Base-by-base conservation (phyloP, 495 filamentous ascomycete genomes). In the Rhypophila decipiens region DNA sequence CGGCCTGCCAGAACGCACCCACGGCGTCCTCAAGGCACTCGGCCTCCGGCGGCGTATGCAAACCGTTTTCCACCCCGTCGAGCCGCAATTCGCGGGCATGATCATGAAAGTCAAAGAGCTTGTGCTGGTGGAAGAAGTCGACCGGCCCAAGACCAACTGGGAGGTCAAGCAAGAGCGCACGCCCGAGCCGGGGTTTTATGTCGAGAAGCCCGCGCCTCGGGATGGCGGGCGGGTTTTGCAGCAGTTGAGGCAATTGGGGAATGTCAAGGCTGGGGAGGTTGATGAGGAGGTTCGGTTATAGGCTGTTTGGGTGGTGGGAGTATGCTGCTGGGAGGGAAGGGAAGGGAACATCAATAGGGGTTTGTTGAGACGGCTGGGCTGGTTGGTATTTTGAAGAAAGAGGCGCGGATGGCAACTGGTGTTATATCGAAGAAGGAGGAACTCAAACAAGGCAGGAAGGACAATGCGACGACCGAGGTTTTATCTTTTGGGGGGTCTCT, bases 101-200 rank as follows among this genome's bases (percentile, higher is more conserved):
- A 93, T 99, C 66, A 86, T 97, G 80, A 88, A 86, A 65, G 90
- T 99, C 40, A 99, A 99, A 68, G 94, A 99, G 66, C 74, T 99
- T 47, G 85, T 99, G 5, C 74, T 78, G 11, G 91, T 99, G 20
- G 69, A 80, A 33, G 93, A 96, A 68, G 89, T 95, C 33, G 86
- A 86, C 13, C 58, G 64, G 45, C 59, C 78, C n/a, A 62, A 90
- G 60, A 84, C 80, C 17, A 82, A 83, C 60, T 69, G 75, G 47
- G 84, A 97, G 70, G 75, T 96, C 52, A 78, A 79, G 61, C 75
- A 75, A 12, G 75, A 82, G 71, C 72, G 94, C 55, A 81, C 75
- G 65, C 89, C 90, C 7, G 88, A 95, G 50, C 76, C 78, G 1
- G 93, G 93, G 9, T 98, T 87, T 56, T 93, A 84, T 55, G 51